phyloP scores from a whole-genome alignment of 2,329 filamentous ascomycete species.

The Lojkania enalia region DNA sequence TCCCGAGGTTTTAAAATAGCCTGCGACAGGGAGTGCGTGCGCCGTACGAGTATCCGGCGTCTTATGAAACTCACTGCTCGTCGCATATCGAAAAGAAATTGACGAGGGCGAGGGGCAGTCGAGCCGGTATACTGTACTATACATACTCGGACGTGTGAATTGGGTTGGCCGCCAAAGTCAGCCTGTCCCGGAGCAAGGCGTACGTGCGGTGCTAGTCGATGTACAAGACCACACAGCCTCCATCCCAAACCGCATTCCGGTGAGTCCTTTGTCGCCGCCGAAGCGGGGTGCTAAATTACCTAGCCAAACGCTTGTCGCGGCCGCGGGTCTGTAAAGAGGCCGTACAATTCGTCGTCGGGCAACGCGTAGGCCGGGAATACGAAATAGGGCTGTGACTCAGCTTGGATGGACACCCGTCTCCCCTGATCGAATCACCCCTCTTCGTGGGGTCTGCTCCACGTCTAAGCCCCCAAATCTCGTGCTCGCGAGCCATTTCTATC shows the following conservation, averaged over 20 bases:
- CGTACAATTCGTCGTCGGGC: conserved; percentile 21
- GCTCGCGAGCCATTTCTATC: conserved; percentile 20
- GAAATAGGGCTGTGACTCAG: conserved; percentile 38
- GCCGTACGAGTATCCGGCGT: conserved; percentile 12
- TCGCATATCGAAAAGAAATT: conserved; percentile 13
- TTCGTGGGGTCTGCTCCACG: conserved; percentile 24
- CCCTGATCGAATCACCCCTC: conserved; percentile 27
- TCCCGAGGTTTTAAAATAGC: conserved; percentile 33
- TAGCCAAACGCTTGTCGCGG: conserved; percentile 12
- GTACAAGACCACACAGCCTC: conserved; percentile 28
- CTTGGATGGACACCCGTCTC: conserved; percentile 28
- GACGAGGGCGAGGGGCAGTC: too few relatives aligned
- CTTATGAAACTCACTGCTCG: conserved; percentile 22
- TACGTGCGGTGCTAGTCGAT: conserved; percentile 23
- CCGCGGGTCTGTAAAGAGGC: conserved; percentile 13
- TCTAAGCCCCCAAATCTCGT: conserved; percentile 37
- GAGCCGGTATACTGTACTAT: too few relatives aligned
- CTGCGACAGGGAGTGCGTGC: conserved; percentile 13
- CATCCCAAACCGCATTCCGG: conserved; percentile 31
- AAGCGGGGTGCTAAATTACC: conserved; percentile 18
- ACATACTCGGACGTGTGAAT: not conserved
- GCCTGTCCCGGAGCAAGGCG: conserved; percentile 25
- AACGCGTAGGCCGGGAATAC: conserved; percentile 10
- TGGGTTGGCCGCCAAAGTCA: conserved; percentile 26
- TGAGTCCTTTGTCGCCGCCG: conserved; percentile 12